Base-by-base conservation (phyloP, 192 early-diverging fungal genomes). In the Coemansia sp. region DNA sequence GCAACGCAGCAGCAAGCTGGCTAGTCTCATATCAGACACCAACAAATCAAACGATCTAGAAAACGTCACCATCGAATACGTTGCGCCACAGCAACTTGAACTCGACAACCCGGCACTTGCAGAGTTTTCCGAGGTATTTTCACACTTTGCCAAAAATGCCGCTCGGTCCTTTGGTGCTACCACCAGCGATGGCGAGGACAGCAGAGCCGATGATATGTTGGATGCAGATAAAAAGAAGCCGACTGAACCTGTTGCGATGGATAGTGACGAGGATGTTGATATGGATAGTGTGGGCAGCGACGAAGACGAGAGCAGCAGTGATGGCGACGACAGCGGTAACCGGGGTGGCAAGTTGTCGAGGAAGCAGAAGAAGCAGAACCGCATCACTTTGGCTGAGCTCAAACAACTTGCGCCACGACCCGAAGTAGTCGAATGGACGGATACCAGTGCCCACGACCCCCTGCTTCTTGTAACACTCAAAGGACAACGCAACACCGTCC, bases 341-440 rank as follows among this genome's bases (percentile, higher is more conserved):
- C 48, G 38, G 9, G 17, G 37, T 48, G 38, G 68, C 22, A 60
- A 64, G 35, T 18, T 51, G 18, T 73, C 71, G n/a, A 43, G 86
- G 79, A 79, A 90, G 80, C 71, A 87, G 85, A 76, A 67, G 71
- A 70, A 85, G 84, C 58, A 71, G 67, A 73, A 22, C 65, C 70
- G 88, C 79, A 72, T 86, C 90, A 59, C 85, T 88, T 91, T 99
- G 4, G 96, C 97, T 2, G 93, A 95, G 70, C 83, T 99, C 66
- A 98, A 98, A 77, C 94, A 98, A 68, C 62, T 88, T 18, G 96
- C 94, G 3, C 87, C 88, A 55, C 93, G 93, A 61, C 96, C 97
- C 1, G 97, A 98, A 68, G 93, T 96, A 7, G 97, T 99, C 33
- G 97, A 99, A 83, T 95, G 95, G 94, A 91, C 92, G 43, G 97